Base-by-base conservation (phyloP, 164 flowering plant species). In the Berberis thunbergii region DNA sequence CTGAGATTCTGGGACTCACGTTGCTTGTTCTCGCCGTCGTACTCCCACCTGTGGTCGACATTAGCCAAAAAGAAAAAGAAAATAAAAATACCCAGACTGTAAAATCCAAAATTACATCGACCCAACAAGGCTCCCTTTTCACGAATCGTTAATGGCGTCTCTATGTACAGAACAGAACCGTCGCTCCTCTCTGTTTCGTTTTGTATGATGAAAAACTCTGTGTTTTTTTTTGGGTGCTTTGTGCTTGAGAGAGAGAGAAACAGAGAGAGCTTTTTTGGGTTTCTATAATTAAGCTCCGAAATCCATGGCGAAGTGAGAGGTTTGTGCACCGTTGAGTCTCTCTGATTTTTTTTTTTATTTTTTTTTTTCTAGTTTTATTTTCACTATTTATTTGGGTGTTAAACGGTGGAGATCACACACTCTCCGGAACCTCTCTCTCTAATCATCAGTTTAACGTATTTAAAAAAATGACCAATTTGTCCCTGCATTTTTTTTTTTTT, bases 1-100 rank as follows among this genome's bases (percentile, higher is more conserved):
- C 77, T 63, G 56, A 49, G 44, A 75, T 44, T 12, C 61, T 69
- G 41, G 78, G 78, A 57, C 78, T 75, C 43, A 55, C 65, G 12
- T 64, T 64, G 8, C 49, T 45, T 1, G 72, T 60, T 45, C 53
- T 64, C 1, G 60, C 38, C 5, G 49, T 45, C 1, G 72, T 60
- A 57, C 53, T 64, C 1, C 55, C 38, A 1, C 68, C 68, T 64
- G 42, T 52, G 8, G 11, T 52, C 13, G 54, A 52, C 54, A 52
- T 52, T 52, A 52, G n/a, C 1, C 8, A 52, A 52, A 52, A 52
- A 52, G 13, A 4, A 10, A 50, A 3, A 50, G 8, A 4, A n/a
- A 50, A 50, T 4, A 50, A 50, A 50, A n/a, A 8, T 10, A 50
- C 7, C 26, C 12, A 50, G 54, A 50, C 10, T 8, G 49, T 8